phyloP scores from a whole-genome alignment of 2,329 filamentous ascomycete genomes.

The Stagonosporopsis tanaceti region DNA sequence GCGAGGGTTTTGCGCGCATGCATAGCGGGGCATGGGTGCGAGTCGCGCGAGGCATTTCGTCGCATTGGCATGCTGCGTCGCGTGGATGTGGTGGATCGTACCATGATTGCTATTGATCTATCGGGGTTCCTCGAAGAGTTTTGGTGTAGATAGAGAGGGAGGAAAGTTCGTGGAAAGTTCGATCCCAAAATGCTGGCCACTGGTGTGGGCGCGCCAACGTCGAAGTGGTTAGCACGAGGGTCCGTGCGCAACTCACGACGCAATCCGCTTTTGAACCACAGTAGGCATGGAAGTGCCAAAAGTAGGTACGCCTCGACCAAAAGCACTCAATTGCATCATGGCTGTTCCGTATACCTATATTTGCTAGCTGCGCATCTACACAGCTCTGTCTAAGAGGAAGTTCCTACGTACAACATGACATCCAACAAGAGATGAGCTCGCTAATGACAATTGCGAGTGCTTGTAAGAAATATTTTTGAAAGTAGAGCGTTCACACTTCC shows the following conservation, averaged over 20 bases:
- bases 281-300: not conserved
- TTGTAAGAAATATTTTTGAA: not conserved
- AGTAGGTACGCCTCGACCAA: no score
- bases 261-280: not conserved
- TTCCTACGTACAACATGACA: not conserved
- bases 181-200: slow-evolving; percentile 8
- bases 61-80: slow-evolving; percentile 1
- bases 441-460: slow-evolving; percentile 2
- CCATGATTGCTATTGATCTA: slow-evolving; percentile 53
- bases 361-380: not conserved
- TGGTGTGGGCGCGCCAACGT: not conserved
- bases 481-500: slow-evolving; percentile 2
- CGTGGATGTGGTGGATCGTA: slow-evolving; percentile 33
- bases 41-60: not conserved
- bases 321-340: not conserved
- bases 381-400: not conserved
- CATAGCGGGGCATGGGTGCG: slow-evolving; percentile 10
- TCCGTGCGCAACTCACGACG: not conserved
- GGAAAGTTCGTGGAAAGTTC: slow-evolving; percentile 22
- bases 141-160: slow-evolving; percentile 30
- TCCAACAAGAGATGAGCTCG: slow-evolving; percentile 7
- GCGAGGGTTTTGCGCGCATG: slow-evolving; percentile 5
- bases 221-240: slow-evolving; percentile 9
- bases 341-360: not conserved
- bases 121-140: slow-evolving; percentile 57